Evolutionary conservation across 768 basidiomycete species (phyloP).

Genomic region (Steccherinum ochraceum): DNA sequence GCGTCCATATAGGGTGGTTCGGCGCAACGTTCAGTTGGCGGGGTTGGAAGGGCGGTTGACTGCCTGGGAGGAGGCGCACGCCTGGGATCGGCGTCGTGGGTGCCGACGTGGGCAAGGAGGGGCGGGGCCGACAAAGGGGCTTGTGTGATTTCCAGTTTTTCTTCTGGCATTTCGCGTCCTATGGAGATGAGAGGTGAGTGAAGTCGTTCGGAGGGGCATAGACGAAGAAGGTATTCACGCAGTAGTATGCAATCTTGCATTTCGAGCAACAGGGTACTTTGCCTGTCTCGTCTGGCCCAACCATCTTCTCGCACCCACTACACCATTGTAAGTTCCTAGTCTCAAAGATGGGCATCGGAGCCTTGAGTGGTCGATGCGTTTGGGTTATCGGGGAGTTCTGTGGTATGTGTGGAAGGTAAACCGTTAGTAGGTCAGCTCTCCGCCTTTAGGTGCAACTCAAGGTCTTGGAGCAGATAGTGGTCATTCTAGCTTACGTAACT

Average conservation of each 20-base stretch:
- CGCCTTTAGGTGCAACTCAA: too few relatives aligned
- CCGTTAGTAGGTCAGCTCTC: too few relatives aligned
- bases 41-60: background rate
- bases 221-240: background rate
- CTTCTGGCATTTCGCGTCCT: background rate
- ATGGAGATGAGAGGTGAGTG: background rate
- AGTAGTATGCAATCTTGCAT: background rate
- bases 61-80: background rate
- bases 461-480: too few relatives aligned
- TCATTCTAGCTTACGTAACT: too few relatives aligned
- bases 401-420: too few relatives aligned
- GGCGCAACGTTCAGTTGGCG: background rate
- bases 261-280: background rate
- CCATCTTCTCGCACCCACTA: background rate
- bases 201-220: background rate
- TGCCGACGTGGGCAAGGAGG: background rate
- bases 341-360: background rate
- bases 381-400: too few relatives aligned
- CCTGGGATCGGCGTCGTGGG: background rate
- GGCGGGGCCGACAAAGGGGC: background rate
- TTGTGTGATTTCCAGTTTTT: background rate
- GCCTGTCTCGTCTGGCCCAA: background rate
- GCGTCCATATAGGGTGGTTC: constrained; percentile 2
- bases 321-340: background rate
- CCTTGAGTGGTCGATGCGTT: too few relatives aligned